A percentile compares a stretch with the other conserved stretches of the same genome.
These are phyloP conservation scores for Pleurostoma richardsiae DNA, from an alignment of 2,329 filamentous ascomycete genomes.

Conservation along the genomic window DNA sequence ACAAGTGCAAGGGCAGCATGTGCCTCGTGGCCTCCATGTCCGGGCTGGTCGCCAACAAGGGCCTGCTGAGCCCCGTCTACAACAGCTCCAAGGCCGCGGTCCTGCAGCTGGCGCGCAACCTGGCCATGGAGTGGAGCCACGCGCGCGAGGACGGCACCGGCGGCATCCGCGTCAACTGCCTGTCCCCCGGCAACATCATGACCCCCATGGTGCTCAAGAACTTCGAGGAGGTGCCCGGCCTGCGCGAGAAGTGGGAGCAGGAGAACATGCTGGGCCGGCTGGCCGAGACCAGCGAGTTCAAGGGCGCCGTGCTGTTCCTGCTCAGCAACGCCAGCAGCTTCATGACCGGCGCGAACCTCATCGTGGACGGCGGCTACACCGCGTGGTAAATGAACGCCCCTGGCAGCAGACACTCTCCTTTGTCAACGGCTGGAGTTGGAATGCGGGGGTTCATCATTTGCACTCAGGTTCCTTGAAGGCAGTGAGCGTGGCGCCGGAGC, in stretches of 20 bases:
- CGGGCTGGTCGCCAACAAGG: conserved; percentile 47
- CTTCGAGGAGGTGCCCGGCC: conserved; percentile 62
- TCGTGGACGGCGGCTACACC: conserved; percentile 52
- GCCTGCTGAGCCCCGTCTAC: conserved; percentile 62
- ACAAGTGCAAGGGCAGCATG: conserved; percentile 48
- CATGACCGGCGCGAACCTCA: conserved; percentile 54
- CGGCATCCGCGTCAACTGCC: conserved; percentile 63
- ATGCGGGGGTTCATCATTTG: no score
- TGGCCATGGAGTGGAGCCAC: conserved; percentile 60
- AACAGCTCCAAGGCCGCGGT: conserved; percentile 64
- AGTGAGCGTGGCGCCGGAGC: no score
- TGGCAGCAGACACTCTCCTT: no score
- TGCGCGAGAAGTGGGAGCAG: conserved; percentile 55
- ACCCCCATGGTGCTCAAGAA: conserved; percentile 69
- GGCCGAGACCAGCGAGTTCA: conserved; percentile 53
- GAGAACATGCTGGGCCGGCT: conserved; percentile 69
- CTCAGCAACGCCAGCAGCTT: conserved; percentile 58
- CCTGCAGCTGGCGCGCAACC: conserved; percentile 55
- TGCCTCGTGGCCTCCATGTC: conserved; percentile 54
- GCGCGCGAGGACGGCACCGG: conserved; percentile 30
- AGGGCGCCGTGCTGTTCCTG: conserved; percentile 56
- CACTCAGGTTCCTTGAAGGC: no score
- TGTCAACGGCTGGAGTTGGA: no score
- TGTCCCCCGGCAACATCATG: conserved; percentile 64
- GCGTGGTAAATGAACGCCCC: conserved; percentile 35